These are phyloP conservation scores for Wickerhamomyces alni DNA, from an alignment of 805 yeast genomes.

Conservation along the genomic window DNA sequence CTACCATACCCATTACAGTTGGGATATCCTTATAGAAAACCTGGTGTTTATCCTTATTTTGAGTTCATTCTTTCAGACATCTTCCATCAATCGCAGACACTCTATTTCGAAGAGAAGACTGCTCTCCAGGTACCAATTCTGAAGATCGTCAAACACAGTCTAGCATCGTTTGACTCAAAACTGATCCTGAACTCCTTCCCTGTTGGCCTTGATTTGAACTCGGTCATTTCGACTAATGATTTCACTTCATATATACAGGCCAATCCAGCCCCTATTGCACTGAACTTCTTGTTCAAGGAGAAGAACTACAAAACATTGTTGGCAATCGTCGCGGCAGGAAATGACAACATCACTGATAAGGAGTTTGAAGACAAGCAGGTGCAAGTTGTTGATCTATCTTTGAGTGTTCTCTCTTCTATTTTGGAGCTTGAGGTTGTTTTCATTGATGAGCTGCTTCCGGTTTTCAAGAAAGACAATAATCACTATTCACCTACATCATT, in stretches of 20 bases:
- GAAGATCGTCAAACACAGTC: constrained; percentile 40
- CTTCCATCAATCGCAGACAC: constrained; percentile 44
- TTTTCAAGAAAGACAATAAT: constrained; percentile 34
- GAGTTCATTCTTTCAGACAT: constrained; percentile 68
- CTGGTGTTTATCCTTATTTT: constrained; percentile 76
- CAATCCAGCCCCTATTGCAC: constrained; percentile 63
- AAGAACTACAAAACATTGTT: constrained; percentile 52
- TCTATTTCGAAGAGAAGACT: constrained; percentile 29
- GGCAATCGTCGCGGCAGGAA: constrained; percentile 49
- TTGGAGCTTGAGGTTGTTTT: constrained; percentile 55
- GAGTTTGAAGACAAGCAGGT: constrained; percentile 27
- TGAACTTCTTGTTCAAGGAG: constrained; percentile 59
- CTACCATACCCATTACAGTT: constrained; percentile 57
- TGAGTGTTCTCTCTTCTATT: constrained; percentile 39
- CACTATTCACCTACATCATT: constrained; percentile 26
- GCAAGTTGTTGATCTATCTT: constrained; percentile 31
- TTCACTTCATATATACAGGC: constrained; percentile 48
- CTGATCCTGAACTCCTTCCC: constrained; percentile 49
- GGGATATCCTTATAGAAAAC: constrained; percentile 54
- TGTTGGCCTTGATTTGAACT: constrained; percentile 43
- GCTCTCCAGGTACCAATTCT: constrained; percentile 51
- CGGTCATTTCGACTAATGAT: constrained; percentile 36
- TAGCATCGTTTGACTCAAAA: constrained; percentile 45
- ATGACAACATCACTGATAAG: constrained; percentile 46
- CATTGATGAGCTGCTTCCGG: constrained; percentile 47